Percentiles rank a stretch among this genome's conserved stretches.
Conservation (phyloP, 1,284 basidiomycete species). For the Trametes versicolor region DNA sequence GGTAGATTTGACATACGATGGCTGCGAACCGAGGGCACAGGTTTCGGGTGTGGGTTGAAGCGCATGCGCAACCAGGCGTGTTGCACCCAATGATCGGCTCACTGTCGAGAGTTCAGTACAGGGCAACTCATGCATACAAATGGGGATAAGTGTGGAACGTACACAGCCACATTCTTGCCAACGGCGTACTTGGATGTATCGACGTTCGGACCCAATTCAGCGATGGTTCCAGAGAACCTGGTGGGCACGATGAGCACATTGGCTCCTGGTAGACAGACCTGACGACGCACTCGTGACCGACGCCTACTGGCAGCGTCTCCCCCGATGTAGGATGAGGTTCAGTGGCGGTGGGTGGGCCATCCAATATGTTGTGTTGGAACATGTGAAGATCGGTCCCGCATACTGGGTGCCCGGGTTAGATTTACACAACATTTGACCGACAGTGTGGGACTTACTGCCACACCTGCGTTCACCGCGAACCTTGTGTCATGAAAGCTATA, state of each 20-base stretch:
- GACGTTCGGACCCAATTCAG: constrained; percentile 40
- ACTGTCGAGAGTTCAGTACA: constrained; percentile 22
- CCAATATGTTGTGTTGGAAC: constrained; percentile 30
- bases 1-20: constrained; percentile 33
- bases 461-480: constrained; percentile 6
- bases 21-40: constrained; percentile 40
- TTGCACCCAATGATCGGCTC: constrained; percentile 44
- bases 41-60: constrained; percentile 29
- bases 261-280: not conserved
- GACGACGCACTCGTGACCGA: constrained; percentile 45
- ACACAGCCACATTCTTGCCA: constrained; percentile 46
- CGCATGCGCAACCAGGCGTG: constrained; percentile 30
- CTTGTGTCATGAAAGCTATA: not conserved
- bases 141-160: not conserved
- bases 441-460: constrained; percentile 17
- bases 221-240: constrained; percentile 46
- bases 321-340: constrained; percentile 41
- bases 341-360: constrained; percentile 30
- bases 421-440: not conserved
- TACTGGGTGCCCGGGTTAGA: constrained; percentile 6
- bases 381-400: constrained; percentile 45
- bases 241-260: not conserved
- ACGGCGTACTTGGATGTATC: constrained; percentile 36
- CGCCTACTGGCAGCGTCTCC: constrained; percentile 41
- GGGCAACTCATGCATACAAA: not conserved